Evolutionary conservation across 208 protist species (phyloP).

Genomic region (Acanthamoeba healyi): DNA sequence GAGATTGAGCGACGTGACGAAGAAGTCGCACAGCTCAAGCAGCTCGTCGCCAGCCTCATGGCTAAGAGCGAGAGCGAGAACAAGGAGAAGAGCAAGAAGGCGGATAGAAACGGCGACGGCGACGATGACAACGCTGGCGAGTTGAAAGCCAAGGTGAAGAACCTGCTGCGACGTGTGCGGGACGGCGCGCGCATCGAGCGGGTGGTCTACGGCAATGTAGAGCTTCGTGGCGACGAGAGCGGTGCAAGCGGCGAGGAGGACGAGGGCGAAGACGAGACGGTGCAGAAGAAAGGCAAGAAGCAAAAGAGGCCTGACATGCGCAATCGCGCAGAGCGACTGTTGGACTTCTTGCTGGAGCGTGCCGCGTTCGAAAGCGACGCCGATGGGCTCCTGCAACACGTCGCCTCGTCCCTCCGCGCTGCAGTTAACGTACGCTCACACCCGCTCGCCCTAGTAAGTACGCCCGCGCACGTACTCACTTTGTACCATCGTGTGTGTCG

Average conservation of each 20-base stretch:
- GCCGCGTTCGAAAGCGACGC: neutral
- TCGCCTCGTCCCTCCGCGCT: neutral
- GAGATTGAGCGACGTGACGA: neutral
- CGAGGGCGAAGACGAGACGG: neutral
- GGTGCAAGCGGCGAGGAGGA: constrained; percentile 33
- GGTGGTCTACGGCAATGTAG: neutral
- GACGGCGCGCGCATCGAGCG: neutral
- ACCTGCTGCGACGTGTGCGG: neutral
- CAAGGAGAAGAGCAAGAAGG: neutral
- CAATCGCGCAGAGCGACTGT: neutral
- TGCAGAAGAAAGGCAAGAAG: constrained; percentile 21
- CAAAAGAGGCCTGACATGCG: neutral
- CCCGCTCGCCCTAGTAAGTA: neutral
- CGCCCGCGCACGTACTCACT: neutral
- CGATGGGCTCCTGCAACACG: neutral
- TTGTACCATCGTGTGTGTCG: neutral
- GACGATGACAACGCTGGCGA: neutral
- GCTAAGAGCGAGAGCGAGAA: neutral
- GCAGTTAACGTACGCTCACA: neutral
- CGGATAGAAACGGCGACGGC: neutral
- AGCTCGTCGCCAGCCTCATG: neutral
- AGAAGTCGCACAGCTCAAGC: neutral
- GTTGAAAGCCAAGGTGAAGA: neutral
- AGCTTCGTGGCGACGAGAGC: constrained; percentile 29
- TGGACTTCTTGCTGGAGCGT: neutral